A percentile compares a stretch with the other conserved stretches of the same genome.
Conservation (phyloP, 768 basidiomycete species). For the Russula olivacea region DNA sequence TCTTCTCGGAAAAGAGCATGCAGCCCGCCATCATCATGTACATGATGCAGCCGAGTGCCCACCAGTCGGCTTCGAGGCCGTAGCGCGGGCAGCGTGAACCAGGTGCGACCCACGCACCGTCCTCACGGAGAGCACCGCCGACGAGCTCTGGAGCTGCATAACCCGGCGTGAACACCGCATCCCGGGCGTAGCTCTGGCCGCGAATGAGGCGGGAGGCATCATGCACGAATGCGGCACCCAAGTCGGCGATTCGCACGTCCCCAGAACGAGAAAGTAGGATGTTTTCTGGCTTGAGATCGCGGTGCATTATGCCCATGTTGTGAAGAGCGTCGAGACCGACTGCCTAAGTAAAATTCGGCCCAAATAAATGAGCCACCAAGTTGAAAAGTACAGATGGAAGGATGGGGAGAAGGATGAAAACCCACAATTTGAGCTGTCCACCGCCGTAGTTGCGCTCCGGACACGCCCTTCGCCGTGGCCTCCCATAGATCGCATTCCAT, state of each 20-base stretch:
- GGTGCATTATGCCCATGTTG: constrained; percentile 26
- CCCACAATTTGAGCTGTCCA: constrained; percentile 26
- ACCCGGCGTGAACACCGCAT: constrained; percentile 22
- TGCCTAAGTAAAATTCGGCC: constrained; percentile 2
- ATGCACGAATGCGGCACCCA: constrained; percentile 23
- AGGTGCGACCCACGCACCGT: constrained; percentile 19
- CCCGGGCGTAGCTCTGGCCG: constrained; percentile 18
- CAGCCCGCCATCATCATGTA: constrained; percentile 21
- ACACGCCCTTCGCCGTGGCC: constrained; percentile 15
- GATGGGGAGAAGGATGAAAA: neutral
- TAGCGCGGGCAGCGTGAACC: constrained; percentile 17
- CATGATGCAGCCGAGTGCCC: constrained; percentile 26
- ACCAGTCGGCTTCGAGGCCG: constrained; percentile 26
- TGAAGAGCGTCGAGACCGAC: constrained; percentile 23
- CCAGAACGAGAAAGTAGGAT: constrained; percentile 23
- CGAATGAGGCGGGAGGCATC: constrained; percentile 19
- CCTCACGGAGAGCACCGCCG: constrained; percentile 8
- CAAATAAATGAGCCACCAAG: neutral
- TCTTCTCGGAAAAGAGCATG: constrained; percentile 23
- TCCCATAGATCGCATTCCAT: constrained; percentile 25
- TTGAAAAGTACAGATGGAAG: neutral
- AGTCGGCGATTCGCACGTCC: constrained; percentile 24
- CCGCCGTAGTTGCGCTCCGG: constrained; percentile 6
- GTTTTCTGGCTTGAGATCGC: constrained; percentile 27
- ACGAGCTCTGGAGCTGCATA: constrained; percentile 24